Conservation (phyloP, 768 basidiomycete genomes). For the Podaxis sp. region DNA sequence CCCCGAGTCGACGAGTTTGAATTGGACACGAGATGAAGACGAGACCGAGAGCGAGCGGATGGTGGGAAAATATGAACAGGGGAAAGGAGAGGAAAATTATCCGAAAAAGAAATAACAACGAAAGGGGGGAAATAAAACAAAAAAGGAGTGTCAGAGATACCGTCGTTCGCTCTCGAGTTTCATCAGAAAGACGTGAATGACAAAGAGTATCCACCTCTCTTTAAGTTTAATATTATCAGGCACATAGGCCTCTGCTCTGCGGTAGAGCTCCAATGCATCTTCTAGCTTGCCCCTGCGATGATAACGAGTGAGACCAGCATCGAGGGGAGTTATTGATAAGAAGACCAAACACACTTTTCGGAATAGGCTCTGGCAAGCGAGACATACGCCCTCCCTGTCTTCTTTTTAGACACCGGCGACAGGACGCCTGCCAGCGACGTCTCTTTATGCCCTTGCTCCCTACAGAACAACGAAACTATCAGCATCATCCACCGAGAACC, state of each 20-base stretch:
- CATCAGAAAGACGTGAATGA: conserved; percentile 64
- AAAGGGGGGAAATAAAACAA: conserved; percentile 25
- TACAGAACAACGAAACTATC: conserved; percentile 24
- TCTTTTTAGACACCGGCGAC: conserved; percentile 76
- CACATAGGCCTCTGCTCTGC: conserved; percentile 78
- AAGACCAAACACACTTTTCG: conserved; percentile 58
- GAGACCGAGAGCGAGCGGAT: conserved; percentile 23
- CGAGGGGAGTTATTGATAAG: neutral
- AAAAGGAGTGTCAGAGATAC: conserved; percentile 32
- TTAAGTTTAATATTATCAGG: conserved; percentile 85
- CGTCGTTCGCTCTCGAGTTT: conserved; percentile 25
- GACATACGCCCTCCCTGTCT: conserved; percentile 82
- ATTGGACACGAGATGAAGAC: neutral
- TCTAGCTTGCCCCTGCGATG: conserved; percentile 70
- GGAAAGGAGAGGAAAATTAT: neutral
- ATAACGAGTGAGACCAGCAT: neutral
- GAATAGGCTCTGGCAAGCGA: conserved; percentile 79
- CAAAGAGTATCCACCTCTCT: conserved; percentile 83
- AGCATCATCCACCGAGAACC: neutral
- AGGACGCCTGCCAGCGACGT: conserved; percentile 59
- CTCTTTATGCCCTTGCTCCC: conserved; percentile 64
- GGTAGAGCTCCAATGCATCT: conserved; percentile 78
- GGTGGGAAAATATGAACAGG: conserved; percentile 16
- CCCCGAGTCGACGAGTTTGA: neutral
- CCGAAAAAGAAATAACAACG: conserved; percentile 30